A percentile compares a stretch with the other conserved stretches of the same genome.
phyloP scores from a whole-genome alignment of 441 rosid genomes.

The Populus trichocarpa region DNA sequence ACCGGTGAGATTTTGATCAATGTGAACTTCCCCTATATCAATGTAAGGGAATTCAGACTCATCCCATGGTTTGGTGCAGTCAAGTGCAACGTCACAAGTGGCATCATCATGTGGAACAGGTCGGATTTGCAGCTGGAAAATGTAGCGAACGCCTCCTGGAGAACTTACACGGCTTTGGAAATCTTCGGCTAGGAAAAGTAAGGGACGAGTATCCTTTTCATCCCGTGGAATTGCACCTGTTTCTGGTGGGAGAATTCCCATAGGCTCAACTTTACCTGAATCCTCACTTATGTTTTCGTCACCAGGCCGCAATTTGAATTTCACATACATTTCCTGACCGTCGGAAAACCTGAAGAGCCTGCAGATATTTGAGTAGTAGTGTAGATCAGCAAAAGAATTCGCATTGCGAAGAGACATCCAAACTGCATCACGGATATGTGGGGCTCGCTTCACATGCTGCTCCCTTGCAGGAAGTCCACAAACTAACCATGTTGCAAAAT shows the following conservation, averaged over 20 bases:
- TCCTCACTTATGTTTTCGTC: constrained; percentile 39
- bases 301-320: constrained; percentile 54
- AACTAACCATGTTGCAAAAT: constrained; percentile 69
- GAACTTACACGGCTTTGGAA: constrained; percentile 50
- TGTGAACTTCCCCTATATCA: constrained; percentile 45
- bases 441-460: constrained; percentile 51
- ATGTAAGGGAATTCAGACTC: constrained; percentile 18
- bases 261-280: constrained; percentile 22
- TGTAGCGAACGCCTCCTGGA: constrained; percentile 45
- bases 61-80: constrained; percentile 68
- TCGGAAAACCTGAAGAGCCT: constrained; percentile 54
- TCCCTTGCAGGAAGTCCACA: constrained; percentile 73
- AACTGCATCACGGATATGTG: constrained; percentile 63
- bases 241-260: constrained; percentile 70
- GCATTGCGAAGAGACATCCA: constrained; percentile 64
- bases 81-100: constrained; percentile 41
- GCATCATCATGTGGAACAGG: constrained; percentile 47
- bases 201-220: constrained; percentile 50
- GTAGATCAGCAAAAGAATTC: constrained; percentile 47
- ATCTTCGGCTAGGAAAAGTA: constrained; percentile 61
- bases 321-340: constrained; percentile 62
- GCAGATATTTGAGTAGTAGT: constrained; percentile 62
- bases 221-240: constrained; percentile 78
- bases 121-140: constrained; percentile 57
- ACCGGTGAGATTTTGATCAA: constrained; percentile 43